Evolutionary conservation across 257 asterid genomes (phyloP), one percentile per base, ranked within the genome.

Genomic region (Solanum chaucha): DNA sequence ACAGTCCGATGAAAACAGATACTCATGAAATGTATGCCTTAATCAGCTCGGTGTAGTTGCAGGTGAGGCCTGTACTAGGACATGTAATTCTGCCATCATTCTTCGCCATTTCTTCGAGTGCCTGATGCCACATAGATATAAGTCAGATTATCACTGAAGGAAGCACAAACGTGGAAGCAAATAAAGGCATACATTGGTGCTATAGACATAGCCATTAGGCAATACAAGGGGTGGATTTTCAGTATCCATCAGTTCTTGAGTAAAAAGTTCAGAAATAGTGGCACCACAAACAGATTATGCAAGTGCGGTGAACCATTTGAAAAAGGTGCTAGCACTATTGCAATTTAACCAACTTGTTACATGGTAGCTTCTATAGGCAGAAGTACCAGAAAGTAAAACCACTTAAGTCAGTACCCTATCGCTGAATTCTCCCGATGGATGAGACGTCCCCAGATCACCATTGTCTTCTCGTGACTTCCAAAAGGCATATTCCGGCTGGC

Each of bases 71-170:
- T 12, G 99, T 96, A 86, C 98, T 91, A 5, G 99, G 99, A 90
- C 99, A 97, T 65, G 95, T 95, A 85, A 97, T 94, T 85, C 88
- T 92, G 83, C 98, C 98, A 36, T 92, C 77, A 88, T 89, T 95
- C 92, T 90, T 94, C 26, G 97, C 92, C 99, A 97, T 95, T 24
- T 96, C 99, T 89, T 96, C 97, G 9, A 96, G 95, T 26, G 99
- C 98, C 99, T 97, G 94, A 48, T n/a, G 72, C n/a, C 28, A 75
- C 78, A 68, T 84, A 8, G 8, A 15, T 58, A 64, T 9, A 51
- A 20, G 36, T 72, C 44, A 24, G 32, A 86, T 41, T 46, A 59
- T 35, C 24, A 59, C 73, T 1, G 36, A 51, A 75, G 81, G 86
- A 40, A 83, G 4, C 83, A 28, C 41, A 51, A 44, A 15, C 13